Percentiles rank a stretch among this genome's conserved stretches.
phyloP scores from a whole-genome alignment of 352 stramenopile genomes.

The Ophiocytium majus region DNA sequence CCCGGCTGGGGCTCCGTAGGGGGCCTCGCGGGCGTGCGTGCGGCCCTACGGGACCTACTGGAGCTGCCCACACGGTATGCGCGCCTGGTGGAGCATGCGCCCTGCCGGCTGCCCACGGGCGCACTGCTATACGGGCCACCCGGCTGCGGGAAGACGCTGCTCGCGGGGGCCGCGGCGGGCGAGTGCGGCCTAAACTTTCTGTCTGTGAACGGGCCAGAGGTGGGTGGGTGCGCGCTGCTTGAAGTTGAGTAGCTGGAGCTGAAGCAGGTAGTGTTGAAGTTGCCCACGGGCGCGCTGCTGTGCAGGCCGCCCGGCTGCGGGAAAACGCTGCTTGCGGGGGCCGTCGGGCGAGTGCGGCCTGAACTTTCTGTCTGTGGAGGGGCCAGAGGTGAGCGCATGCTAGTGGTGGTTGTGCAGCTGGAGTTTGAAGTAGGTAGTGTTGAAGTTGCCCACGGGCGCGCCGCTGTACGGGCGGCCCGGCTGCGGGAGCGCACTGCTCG shows the following conservation, averaged over 20 bases:
- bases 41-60: conserved; percentile 79
- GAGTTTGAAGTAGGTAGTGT: no score
- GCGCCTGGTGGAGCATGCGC: conserved; percentile 85
- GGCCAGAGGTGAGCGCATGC: no score
- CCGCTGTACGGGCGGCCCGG: conserved; percentile 75
- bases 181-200: conserved; percentile 98
- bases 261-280: no score
- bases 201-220: conserved; percentile 94
- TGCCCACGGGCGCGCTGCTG: no score
- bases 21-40: conserved; percentile 70
- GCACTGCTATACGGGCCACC: conserved; percentile 78
- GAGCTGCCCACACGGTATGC: conserved; percentile 59
- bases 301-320: no score
- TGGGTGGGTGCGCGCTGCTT: background rate
- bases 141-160: conserved; percentile 87
- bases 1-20: conserved; percentile 75
- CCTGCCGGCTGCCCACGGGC: conserved; percentile 83
- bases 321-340: no score
- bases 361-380: no score
- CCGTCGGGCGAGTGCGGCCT: no score
- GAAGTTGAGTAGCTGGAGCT: no score
- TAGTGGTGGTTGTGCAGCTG: no score
- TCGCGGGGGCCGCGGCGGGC: conserved; percentile 83
- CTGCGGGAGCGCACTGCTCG: conserved; percentile 90
- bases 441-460: conserved; percentile 86